Base-by-base conservation (phyloP, 345 rosid genomes). In the Isatis tinctoria region DNA sequence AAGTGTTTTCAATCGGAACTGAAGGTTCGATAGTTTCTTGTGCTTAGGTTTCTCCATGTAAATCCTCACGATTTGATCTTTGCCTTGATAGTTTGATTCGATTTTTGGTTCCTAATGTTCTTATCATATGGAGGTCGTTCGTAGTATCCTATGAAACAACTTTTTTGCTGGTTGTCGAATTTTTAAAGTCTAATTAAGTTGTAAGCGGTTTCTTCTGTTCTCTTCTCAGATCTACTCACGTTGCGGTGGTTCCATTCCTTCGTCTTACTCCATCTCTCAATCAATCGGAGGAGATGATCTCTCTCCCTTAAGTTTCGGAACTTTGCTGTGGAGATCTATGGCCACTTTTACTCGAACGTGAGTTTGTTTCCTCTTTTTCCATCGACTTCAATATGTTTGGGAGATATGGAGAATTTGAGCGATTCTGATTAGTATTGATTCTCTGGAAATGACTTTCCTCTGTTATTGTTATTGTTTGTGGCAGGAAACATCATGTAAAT, bases 401-500 rank as follows among this genome's bases (percentile, higher is more conserved):
- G 13, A n/a, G n/a, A 35, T 28, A n/a, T n/a, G n/a, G n/a, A n/a
- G n/a, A n/a, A n/a, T n/a, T 60, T 18, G 41, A 61, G 1, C 17
- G 68, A 24, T 10, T 70, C 4, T 53, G 47, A 8, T 49, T 49
- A 20, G 17, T 27, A 5, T 30, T 2, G 65, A 54, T 28, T 45
- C 37, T 59, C 26, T 59, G 61, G 37, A 27, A 64, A 2, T 33
- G 66, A 22, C 8, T 13, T 57, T 17, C 12, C 18, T 45, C 10
- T 41, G 47, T 14, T 56, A 1, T 35, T 44, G 2, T 22, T 64
- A 13, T 0, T 59, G 1, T 47, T 30, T 68, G 9, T 64, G 6
- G 67, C 83, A 96, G 99, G 26, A 96, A 96, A 65, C 99, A 96
- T 79, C 98, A 96, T 74, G 99, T 96, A 6, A 96, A 96, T 78